Evolutionary conservation across 2,329 filamentous ascomycete species (phyloP), one percentile per base, ranked within the genome.

Genomic region (Microdochium nivale): DNA sequence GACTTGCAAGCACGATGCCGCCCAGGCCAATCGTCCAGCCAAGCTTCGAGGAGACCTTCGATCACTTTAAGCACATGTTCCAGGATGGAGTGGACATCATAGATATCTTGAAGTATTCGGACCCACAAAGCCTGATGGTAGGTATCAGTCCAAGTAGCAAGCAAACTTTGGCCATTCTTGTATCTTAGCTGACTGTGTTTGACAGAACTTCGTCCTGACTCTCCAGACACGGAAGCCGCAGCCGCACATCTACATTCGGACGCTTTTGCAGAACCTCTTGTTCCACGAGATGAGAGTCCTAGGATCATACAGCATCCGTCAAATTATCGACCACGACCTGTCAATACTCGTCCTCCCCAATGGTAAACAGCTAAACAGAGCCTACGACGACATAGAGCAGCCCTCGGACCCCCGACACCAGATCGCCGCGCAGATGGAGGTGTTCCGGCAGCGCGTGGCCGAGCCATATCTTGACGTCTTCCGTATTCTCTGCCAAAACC

Each of bases 1-100:
- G 87, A 56, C 76, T 99, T 30, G 91, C 94, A 1, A 96, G 90
- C 59, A 96, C 90, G 0, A 91, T 96, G 60, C 94, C 94, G 3
- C 94, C 94, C 8, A 81, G 92, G 9, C 91, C 92, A 0, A 92
- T 96, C 59, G 88, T 96, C 11, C 78, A 89, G 50, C 73, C 91
- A 2, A 81, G 79, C 25, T 86, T 88, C 58, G 79, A 84, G 14
- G 84, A 89, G 60, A 87, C 90, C 0, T 79, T 86, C 56, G 70
- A 70, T 21, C 84, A 88, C 58, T 76, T 96, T 55, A 78, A 78
- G 52, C 80, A 83, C 46, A 70, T 96, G 25, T 87, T 87, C 55
- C 73, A 79, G 52, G 89, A 96, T 65, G 86, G 84, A 2, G 72
- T 80, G 25, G 84, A 91, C 58, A 76, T 86, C 21, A 77, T 83